Evolutionary conservation across 192 early-diverging fungal genomes (phyloP).

Genomic region (Coemansia sp.): DNA sequence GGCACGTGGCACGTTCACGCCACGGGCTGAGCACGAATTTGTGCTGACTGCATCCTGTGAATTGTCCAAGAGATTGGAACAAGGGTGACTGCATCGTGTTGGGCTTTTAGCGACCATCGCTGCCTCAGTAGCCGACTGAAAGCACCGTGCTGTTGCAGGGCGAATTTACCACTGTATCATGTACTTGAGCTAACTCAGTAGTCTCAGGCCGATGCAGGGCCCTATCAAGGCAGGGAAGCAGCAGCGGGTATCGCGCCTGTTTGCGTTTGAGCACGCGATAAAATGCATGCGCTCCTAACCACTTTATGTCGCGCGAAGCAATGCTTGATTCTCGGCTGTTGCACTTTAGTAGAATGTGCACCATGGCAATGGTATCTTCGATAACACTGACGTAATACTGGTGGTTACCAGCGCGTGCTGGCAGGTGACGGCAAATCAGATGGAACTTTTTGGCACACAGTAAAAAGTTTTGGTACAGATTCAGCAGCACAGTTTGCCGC

Average conservation of each 20-base stretch:
- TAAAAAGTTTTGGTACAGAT: slow-evolving; percentile 76
- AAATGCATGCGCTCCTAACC: slow-evolving; percentile 58
- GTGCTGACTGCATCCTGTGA: too few species aligned
- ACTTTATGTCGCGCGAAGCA: slow-evolving; percentile 26
- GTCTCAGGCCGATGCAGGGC: slow-evolving; percentile 20
- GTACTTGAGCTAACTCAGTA: slow-evolving; percentile 2
- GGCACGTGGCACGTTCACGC: too few species aligned
- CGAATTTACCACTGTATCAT: slow-evolving; percentile 16
- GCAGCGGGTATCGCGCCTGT: slow-evolving; percentile 39
- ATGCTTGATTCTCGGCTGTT: slow-evolving; percentile 20
- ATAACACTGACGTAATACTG: slow-evolving; percentile 16
- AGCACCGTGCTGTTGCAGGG: slow-evolving; percentile 25
- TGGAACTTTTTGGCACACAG: slow-evolving; percentile 72
- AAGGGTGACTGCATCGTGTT: neutral
- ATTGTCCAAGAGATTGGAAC: neutral
- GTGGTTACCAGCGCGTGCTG: slow-evolving; percentile 15
- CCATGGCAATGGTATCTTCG: slow-evolving; percentile 17
- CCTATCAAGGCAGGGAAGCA: slow-evolving; percentile 21
- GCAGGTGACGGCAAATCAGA: slow-evolving; percentile 23
- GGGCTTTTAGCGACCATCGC: neutral
- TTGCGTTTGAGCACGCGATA: slow-evolving; percentile 38
- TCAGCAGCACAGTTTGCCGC: slow-evolving; percentile 61
- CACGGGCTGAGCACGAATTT: too few species aligned
- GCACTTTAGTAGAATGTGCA: slow-evolving; percentile 27
- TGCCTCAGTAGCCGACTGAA: slow-evolving; percentile 23